Conservation (phyloP, 768 basidiomycete genomes). For the Wakefieldia striispora region DNA sequence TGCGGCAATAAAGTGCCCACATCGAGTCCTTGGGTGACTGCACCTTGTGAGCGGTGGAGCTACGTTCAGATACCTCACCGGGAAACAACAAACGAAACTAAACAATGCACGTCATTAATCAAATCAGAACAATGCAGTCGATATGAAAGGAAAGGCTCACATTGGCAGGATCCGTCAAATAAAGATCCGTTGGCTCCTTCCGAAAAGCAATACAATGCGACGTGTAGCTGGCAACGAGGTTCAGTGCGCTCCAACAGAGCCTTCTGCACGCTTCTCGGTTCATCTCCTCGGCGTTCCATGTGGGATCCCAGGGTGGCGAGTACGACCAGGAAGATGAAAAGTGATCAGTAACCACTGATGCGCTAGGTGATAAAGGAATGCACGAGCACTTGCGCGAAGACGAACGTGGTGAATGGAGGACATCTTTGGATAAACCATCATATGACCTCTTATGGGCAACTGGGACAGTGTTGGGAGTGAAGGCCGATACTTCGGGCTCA, state of each 20-base stretch:
- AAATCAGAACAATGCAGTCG: slow-evolving; percentile 6
- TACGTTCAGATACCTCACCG: slow-evolving; percentile 62
- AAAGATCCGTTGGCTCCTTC: slow-evolving; percentile 54
- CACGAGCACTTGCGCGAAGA: slow-evolving; percentile 46
- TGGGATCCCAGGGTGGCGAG: slow-evolving; percentile 58
- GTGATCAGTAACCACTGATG: slow-evolving; percentile 32
- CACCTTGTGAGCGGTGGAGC: slow-evolving; percentile 39
- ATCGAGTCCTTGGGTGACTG: slow-evolving; percentile 72
- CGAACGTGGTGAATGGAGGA: slow-evolving; percentile 26
- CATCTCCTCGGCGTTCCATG: slow-evolving; percentile 54
- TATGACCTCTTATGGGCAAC: slow-evolving; percentile 37
- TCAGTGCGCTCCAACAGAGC: slow-evolving; percentile 73
- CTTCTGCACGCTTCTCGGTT: slow-evolving; percentile 72
- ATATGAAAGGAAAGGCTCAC: slow-evolving; percentile 40
- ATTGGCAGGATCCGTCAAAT: slow-evolving; percentile 61
- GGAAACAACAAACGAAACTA: slow-evolving; percentile 61
- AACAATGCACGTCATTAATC: slow-evolving; percentile 8
- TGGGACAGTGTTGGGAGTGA: slow-evolving; percentile 51
- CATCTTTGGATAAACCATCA: slow-evolving; percentile 27
- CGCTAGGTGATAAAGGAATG: slow-evolving; percentile 36
- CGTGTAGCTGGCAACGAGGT: slow-evolving; percentile 64
- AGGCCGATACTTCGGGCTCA: slow-evolving; percentile 53
- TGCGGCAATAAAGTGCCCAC: slow-evolving; percentile 80
- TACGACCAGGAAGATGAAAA: slow-evolving; percentile 45
- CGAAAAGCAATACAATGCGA: slow-evolving; percentile 68